These are phyloP conservation scores for Kingdonia uniflora DNA, from an alignment of 164 flowering plant genomes.

Conservation along the genomic window DNA sequence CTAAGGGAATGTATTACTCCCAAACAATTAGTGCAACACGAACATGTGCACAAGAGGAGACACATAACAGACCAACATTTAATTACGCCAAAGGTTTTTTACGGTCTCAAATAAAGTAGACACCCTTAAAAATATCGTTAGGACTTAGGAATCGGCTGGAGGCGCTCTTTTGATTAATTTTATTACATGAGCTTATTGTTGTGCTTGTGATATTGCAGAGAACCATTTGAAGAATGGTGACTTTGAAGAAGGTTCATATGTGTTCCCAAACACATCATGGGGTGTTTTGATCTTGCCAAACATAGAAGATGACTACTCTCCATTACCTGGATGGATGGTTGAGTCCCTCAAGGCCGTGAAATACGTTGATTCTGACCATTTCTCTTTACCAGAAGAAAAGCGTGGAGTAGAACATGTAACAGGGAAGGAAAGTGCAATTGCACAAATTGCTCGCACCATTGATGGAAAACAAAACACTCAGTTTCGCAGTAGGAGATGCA, in stretches of 20 bases:
- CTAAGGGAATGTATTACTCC: conserved; percentile 40
- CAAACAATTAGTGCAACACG: conserved; percentile 64
- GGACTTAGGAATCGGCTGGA: no score
- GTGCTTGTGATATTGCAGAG: conserved; percentile 30
- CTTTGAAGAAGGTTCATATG: conserved; percentile 79
- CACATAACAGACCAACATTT: no score
- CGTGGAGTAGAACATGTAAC: conserved; percentile 71
- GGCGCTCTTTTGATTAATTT: no score
- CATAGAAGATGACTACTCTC: conserved; percentile 72
- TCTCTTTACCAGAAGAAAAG: conserved; percentile 52
- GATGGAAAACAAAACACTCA: conserved; percentile 36
- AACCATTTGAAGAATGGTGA: conserved; percentile 68
- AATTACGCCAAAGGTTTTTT: no score
- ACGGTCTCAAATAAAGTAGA: no score
- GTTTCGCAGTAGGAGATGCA: conserved; percentile 64
- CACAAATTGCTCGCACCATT: conserved; percentile 48
- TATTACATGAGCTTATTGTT: no score
- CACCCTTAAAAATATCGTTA: no score
- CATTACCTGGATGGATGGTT: conserved; percentile 72
- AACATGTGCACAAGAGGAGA: conserved; percentile 67
- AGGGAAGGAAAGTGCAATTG: conserved; percentile 72
- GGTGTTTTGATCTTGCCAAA: conserved; percentile 76
- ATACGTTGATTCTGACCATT: conserved; percentile 62
- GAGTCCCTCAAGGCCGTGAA: conserved; percentile 83
- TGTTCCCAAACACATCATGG: conserved; percentile 53